These are phyloP conservation scores for Taphrina pruni DNA, from an alignment of 1,139 yeast species.

Conservation along the genomic window DNA sequence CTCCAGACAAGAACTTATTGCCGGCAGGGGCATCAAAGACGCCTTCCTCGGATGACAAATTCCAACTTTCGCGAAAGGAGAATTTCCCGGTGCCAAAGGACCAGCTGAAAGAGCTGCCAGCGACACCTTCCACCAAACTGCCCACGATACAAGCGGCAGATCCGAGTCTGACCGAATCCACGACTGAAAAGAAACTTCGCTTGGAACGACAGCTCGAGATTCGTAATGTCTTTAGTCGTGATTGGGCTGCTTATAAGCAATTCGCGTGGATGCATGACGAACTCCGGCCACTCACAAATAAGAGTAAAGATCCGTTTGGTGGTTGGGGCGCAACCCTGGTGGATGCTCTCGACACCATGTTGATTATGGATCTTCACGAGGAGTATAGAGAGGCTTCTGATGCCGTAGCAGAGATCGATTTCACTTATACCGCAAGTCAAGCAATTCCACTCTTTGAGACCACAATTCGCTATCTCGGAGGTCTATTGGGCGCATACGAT, in stretches of 20 bases:
- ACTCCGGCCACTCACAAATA: slow-evolving; percentile 65
- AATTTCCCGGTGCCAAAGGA: slow-evolving; percentile 21
- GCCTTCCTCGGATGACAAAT: background rate
- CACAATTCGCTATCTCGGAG: slow-evolving; percentile 92
- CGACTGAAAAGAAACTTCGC: slow-evolving; percentile 48
- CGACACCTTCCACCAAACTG: background rate
- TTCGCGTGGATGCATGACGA: slow-evolving; percentile 86
- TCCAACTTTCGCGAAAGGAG: slow-evolving; percentile 26
- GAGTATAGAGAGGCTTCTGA: slow-evolving; percentile 68
- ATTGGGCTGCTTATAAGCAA: slow-evolving; percentile 77
- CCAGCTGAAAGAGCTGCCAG: slow-evolving; percentile 12
- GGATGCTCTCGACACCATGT: slow-evolving; percentile 83
- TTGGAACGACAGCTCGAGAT: slow-evolving; percentile 57
- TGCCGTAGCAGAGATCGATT: slow-evolving; percentile 78
- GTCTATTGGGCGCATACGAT: slow-evolving; percentile 80
- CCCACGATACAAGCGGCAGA: slow-evolving; percentile 28
- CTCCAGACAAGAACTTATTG: slow-evolving; percentile 7
- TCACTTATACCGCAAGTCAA: slow-evolving; percentile 54
- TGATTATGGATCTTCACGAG: slow-evolving; percentile 75
- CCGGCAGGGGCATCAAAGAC: background rate
- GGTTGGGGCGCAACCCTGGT: slow-evolving; percentile 97
- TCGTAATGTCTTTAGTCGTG: slow-evolving; percentile 59
- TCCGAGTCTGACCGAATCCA: slow-evolving; percentile 48
- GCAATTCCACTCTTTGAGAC: slow-evolving; percentile 86
- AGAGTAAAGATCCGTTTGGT: slow-evolving; percentile 70